Base-by-base conservation (phyloP, 2,329 filamentous ascomycete genomes). In the Aspergillus arachidicola region DNA sequence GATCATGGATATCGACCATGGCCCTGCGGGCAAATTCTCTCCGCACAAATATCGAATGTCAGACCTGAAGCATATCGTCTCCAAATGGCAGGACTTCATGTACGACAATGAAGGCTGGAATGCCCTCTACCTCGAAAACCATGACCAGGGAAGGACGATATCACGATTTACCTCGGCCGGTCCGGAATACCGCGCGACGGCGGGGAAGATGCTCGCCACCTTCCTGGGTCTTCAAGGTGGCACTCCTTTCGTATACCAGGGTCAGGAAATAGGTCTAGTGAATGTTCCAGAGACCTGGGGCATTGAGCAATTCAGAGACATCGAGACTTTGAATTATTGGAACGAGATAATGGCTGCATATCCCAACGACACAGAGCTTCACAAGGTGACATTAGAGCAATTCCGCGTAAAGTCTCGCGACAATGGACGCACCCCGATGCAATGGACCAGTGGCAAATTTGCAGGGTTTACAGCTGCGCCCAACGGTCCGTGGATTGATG, bases 341-440 rank as follows among this genome's bases (percentile, higher is more conserved):
- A 19, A 41, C 19, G 38, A 41, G 16, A 41, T 41, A 7, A 41
- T 9, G 38, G 38, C 38, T 7, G 7, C 38, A 41, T 41, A 41
- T 19, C 38, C 38, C 38, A 3, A 41, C 38, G 38, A 41, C 19
- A n/a, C 7, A 6, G 38, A 41, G 38, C 38, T 41, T 4, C 38
- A 41, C 19, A 6, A 41, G 86, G 87, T 71, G 90, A 92, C 65
- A 81, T 92, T 36, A 85, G 87, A 59, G 82, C 81, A 78, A 59
- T 75, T 76, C 59, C 75, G 73, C 48, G 73, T 76, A 50, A 78
- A 77, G 57, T 74, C 74, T 0, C 73, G 90, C n/a, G 91, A 93
- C 74, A 90, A 93, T 74, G 86, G 86, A 9, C 83, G 90, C 43
- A 87, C 88, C 1, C 90, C 90, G 0, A 88, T 93, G 77, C 89